Evolutionary conservation across 257 asterid genomes (phyloP).

Genomic region (Osmanthus fragrans): DNA sequence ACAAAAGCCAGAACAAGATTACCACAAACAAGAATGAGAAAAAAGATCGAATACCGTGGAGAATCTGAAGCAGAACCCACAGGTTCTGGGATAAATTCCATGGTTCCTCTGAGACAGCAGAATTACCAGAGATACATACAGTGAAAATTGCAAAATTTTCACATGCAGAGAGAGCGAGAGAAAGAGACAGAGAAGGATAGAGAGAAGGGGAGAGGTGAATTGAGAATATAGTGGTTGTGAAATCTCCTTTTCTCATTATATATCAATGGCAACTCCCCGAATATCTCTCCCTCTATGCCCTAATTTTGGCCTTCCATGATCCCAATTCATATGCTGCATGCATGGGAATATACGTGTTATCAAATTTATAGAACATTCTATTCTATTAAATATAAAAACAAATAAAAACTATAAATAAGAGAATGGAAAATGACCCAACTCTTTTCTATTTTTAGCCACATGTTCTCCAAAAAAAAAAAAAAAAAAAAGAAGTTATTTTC

Average conservation of each 20-base stretch:
- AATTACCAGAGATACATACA: constrained; percentile 17
- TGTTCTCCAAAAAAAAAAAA: too few species aligned
- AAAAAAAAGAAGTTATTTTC: too few species aligned
- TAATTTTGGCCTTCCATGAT: constrained; percentile 31
- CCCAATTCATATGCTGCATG: constrained; percentile 8
- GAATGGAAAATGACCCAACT: not conserved
- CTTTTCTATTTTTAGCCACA: too few species aligned
- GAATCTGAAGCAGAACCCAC: constrained; percentile 25
- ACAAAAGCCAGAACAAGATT: not conserved
- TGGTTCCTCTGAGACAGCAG: constrained; percentile 55
- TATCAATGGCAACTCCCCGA: constrained; percentile 22
- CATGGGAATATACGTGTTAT: not conserved
- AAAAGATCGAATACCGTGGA: constrained; percentile 39
- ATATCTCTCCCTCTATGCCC: constrained; percentile 24
- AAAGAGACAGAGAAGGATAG: constrained; percentile 27
- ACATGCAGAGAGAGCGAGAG: constrained; percentile 25
- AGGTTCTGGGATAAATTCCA: constrained; percentile 47
- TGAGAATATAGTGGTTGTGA: constrained; percentile 19
- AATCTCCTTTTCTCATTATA: constrained; percentile 18
- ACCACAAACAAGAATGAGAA: not conserved
- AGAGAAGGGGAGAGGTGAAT: constrained; percentile 28
- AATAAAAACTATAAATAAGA: not conserved
- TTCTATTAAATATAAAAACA: not conserved
- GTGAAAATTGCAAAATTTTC: constrained; percentile 31
- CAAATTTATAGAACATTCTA: not conserved